Percentiles rank a stretch among this genome's conserved stretches.
These are phyloP conservation scores for Erysiphe neolycopersici DNA, from an alignment of 2,329 filamentous ascomycete species.

Conservation along the genomic window DNA sequence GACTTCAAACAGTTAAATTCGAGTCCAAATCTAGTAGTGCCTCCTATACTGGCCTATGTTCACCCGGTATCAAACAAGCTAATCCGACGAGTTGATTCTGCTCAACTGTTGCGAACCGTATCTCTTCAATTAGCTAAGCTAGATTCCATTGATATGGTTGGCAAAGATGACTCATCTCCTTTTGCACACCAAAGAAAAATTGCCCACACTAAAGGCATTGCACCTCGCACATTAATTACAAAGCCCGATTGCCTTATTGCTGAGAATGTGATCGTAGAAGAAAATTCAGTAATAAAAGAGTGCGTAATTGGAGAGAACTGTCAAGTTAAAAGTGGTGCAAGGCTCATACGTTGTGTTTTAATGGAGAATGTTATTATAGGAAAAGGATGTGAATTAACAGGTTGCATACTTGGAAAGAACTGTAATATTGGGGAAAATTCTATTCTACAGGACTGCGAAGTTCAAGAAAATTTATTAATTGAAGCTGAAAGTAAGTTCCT, in stretches of 20 bases:
- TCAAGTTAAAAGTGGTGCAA: slow-evolving; percentile 62
- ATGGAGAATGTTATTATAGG: slow-evolving; percentile 83
- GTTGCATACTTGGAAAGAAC: slow-evolving; percentile 61
- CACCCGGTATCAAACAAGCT: slow-evolving; percentile 32
- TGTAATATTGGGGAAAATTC: slow-evolving; percentile 61
- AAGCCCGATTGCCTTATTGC: slow-evolving; percentile 59
- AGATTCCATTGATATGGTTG: slow-evolving; percentile 38
- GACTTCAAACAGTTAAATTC: slow-evolving; percentile 1
- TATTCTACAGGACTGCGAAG: slow-evolving; percentile 67
- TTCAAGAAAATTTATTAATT: slow-evolving; percentile 69
- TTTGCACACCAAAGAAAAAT: slow-evolving; percentile 60
- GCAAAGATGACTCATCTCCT: slow-evolving; percentile 31
- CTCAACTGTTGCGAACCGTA: slow-evolving; percentile 51
- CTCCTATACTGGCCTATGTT: slow-evolving; percentile 58
- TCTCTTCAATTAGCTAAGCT: slow-evolving; percentile 74
- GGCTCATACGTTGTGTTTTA: slow-evolving; percentile 61
- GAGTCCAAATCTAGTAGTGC: slow-evolving; percentile 22
- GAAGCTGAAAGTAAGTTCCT: slow-evolving; percentile 44
- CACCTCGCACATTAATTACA: slow-evolving; percentile 56
- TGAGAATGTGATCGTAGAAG: slow-evolving; percentile 70
- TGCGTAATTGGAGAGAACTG: slow-evolving; percentile 69
- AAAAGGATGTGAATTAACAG: slow-evolving; percentile 59
- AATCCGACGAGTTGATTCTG: slow-evolving; percentile 70
- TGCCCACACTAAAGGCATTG: slow-evolving; percentile 59
- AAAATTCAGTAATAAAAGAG: slow-evolving; percentile 81